Percentiles rank a stretch among this genome's conserved stretches.
Conservation (phyloP, 106 monocot genomes). For the Dioscorea dumetorum region DNA sequence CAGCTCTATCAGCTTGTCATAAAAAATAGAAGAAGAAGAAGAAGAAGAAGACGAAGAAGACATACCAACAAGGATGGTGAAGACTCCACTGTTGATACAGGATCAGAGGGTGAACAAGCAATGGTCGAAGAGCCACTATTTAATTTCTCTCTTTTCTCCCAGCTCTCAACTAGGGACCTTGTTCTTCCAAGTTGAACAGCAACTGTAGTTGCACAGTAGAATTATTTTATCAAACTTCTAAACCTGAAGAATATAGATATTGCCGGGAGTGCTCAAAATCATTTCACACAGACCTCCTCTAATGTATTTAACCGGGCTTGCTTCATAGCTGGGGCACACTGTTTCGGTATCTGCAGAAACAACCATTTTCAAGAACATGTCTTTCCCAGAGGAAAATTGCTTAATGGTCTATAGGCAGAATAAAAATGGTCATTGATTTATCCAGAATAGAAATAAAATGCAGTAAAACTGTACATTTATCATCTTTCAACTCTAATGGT, state of each 20-base stretch:
- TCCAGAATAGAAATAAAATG: constrained; percentile 3
- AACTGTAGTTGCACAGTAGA: constrained; percentile 34
- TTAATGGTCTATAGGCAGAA: too few species aligned
- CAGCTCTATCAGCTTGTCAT: too few species aligned
- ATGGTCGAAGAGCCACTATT: constrained; percentile 13
- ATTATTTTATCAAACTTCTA: constrained; percentile 9
- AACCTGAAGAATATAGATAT: neutral
- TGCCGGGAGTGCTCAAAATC: constrained; percentile 1
- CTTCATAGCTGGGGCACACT: constrained; percentile 32
- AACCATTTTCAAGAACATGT: neutral
- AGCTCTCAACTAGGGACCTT: constrained; percentile 81
- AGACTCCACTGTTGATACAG: constrained; percentile 2
- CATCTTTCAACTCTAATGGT: constrained; percentile 15
- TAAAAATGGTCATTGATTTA: too few species aligned
- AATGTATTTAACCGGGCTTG: constrained; percentile 53
- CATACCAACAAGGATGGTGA: constrained; percentile 10
- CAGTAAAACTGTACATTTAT: constrained; percentile 25
- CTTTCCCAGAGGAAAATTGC: neutral
- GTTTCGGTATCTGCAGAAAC: constrained; percentile 36
- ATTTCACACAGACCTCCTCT: constrained; percentile 55
- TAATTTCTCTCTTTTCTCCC: constrained; percentile 64
- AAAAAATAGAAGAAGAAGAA: too few species aligned
- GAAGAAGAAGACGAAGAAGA: neutral
- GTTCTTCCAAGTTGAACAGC: constrained; percentile 80
- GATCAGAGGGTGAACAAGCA: constrained; percentile 22